phyloP scores from a whole-genome alignment of 2,329 filamentous ascomycete genomes.

The Huntiella moniliformis region DNA sequence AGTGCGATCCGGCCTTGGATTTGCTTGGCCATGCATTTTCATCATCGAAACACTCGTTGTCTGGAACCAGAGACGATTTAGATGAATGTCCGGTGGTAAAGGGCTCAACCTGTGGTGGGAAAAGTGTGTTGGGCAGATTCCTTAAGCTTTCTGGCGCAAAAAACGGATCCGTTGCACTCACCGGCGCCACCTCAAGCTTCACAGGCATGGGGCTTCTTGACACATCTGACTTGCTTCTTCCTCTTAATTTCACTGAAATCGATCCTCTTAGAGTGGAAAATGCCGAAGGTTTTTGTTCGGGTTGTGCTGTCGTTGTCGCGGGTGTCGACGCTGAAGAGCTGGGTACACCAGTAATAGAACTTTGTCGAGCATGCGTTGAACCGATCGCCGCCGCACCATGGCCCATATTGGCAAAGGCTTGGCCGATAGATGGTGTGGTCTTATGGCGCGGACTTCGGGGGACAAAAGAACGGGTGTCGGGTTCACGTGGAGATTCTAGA shows the following conservation, averaged over 20 bases:
- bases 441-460: conserved; percentile 28
- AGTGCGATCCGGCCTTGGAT: conserved; percentile 40
- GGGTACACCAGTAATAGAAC: conserved; percentile 30
- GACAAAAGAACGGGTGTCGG: conserved; percentile 14
- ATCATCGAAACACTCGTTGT: conserved; percentile 44
- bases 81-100: not conserved
- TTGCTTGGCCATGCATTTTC: conserved; percentile 14
- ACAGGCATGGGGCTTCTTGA: conserved; percentile 27
- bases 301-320: conserved; percentile 22
- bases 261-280: not conserved
- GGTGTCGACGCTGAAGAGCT: conserved; percentile 35
- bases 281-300: not conserved
- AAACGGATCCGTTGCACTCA: conserved; percentile 16
- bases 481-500: conserved; percentile 5
- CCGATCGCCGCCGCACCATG: conserved; percentile 36
- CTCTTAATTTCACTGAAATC: conserved; percentile 27
- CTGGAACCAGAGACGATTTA: conserved; percentile 14
- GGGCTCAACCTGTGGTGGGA: not conserved
- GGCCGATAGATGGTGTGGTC: conserved; percentile 33
- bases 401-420: conserved; percentile 36
- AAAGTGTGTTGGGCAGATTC: not conserved
- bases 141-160: not conserved
- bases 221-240: conserved; percentile 35
- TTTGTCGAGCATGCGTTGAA: conserved; percentile 28
- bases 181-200: conserved; percentile 21